Evolutionary conservation across 768 basidiomycete genomes (phyloP).

Genomic region (Termitomyces sp.): DNA sequence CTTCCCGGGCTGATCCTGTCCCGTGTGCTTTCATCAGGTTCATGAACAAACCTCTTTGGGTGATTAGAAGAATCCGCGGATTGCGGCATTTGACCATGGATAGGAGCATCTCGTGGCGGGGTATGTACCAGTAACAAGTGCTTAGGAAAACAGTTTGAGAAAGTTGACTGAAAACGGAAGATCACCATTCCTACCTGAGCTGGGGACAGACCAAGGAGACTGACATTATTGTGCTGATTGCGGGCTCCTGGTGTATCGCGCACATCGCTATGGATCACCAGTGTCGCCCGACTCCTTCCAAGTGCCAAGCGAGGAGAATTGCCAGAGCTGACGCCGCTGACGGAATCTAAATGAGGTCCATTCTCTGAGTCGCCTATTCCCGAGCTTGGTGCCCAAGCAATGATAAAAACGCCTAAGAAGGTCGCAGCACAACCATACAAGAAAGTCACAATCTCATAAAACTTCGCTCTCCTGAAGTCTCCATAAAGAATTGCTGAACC

Average conservation of each 20-base stretch:
- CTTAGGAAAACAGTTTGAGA: constrained; percentile 18
- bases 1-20: constrained; percentile 1
- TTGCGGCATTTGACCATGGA: constrained; percentile 20
- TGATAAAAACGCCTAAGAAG: constrained; percentile 84
- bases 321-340: constrained; percentile 12
- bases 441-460: constrained; percentile 81
- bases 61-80: neutral
- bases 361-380: constrained; percentile 22
- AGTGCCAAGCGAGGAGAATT: constrained; percentile 24
- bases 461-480: constrained; percentile 80
- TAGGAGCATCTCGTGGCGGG: constrained; percentile 46
- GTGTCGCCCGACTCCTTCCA: constrained; percentile 36
- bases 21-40: constrained; percentile 18
- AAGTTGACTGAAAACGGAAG: neutral
- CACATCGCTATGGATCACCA: constrained; percentile 42
- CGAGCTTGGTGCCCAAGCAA: constrained; percentile 56
- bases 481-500: constrained; percentile 93
- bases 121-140: constrained; percentile 64
- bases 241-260: constrained; percentile 41
- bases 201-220: constrained; percentile 66
- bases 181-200: constrained; percentile 46
- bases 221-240: constrained; percentile 49
- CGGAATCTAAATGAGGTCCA: constrained; percentile 18
- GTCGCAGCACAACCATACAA: constrained; percentile 86
- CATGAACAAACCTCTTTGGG: constrained; percentile 2